Conservation (phyloP, 2,329 filamentous ascomycete species). For the Aschersonia sp. region DNA sequence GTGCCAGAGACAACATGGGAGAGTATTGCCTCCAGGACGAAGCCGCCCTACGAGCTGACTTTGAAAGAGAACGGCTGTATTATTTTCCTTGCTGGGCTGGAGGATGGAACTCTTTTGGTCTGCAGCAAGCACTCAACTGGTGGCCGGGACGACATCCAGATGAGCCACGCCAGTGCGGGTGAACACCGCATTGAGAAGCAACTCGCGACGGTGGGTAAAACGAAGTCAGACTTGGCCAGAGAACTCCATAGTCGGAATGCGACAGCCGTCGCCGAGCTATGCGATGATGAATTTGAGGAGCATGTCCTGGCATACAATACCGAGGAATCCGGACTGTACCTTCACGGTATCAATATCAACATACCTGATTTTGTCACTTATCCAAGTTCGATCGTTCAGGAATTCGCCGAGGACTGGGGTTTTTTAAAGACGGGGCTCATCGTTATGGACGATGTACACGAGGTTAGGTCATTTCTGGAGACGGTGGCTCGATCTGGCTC, state of each 20-base stretch:
- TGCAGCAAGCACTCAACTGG: slow-evolving; percentile 98
- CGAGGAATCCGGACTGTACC: slow-evolving; percentile 75
- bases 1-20: slow-evolving; percentile 70
- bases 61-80: slow-evolving; percentile 99
- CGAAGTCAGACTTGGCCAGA: slow-evolving; percentile 60
- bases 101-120: slow-evolving; percentile 81
- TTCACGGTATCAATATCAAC: slow-evolving; percentile 94
- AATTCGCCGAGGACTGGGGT: slow-evolving; percentile 84
- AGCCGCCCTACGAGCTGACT: slow-evolving; percentile 85
- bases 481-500: slow-evolving; percentile 75
- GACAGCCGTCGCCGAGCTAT: slow-evolving; percentile 92
- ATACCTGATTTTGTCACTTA: slow-evolving; percentile 85
- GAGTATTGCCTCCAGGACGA: slow-evolving; percentile 60
- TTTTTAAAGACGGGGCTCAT: slow-evolving; percentile 81
- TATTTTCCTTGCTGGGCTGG: slow-evolving; percentile 86
- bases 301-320: slow-evolving; percentile 83
- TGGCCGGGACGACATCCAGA: slow-evolving; percentile 48
- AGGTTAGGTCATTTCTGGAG: slow-evolving; percentile 72
- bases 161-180: slow-evolving; percentile 75
- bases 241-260: slow-evolving; percentile 67
- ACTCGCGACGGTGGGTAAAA: slow-evolving; percentile 62
- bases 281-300: slow-evolving; percentile 92
- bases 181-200: slow-evolving; percentile 73
- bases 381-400: slow-evolving; percentile 66
- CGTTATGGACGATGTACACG: slow-evolving; percentile 56